Percentiles rank a stretch among this genome's conserved stretches.
These are phyloP conservation scores for Suhomyces wounanorum DNA, from an alignment of 1,139 yeast genomes.

Conservation along the genomic window DNA sequence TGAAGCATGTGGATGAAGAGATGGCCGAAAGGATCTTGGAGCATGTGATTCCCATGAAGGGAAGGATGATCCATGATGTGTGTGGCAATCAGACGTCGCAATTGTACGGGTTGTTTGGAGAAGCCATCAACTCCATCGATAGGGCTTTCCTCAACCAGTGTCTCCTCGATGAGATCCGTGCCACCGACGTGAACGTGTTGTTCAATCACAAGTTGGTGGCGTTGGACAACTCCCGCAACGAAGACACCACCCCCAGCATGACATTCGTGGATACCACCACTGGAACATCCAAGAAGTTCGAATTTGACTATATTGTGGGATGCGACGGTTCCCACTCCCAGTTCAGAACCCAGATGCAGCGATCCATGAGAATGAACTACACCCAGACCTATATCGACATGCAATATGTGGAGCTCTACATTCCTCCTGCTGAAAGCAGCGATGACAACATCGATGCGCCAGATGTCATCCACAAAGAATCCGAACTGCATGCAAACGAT, in stretches of 20 bases:
- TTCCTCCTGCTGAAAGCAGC: conserved; percentile 49
- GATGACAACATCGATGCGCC: no score
- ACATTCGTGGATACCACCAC: conserved; percentile 22
- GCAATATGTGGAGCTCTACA: conserved; percentile 77
- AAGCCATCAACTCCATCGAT: conserved; percentile 83
- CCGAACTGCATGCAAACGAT: conserved; percentile 10
- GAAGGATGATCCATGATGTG: conserved; percentile 82
- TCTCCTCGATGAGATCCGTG: conserved; percentile 63
- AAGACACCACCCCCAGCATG: conserved; percentile 26
- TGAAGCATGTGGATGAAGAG: conserved; percentile 59
- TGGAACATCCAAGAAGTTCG: conserved; percentile 21
- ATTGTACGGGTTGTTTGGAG: conserved; percentile 81
- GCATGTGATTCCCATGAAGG: conserved; percentile 79
- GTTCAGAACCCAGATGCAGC: conserved; percentile 70
- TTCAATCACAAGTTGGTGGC: conserved; percentile 62
- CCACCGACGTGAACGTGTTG: conserved; percentile 42
- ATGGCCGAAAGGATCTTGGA: conserved; percentile 59
- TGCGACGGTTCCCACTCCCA: conserved; percentile 87
- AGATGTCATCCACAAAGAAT: neutral
- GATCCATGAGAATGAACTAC: conserved; percentile 66
- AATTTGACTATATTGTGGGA: conserved; percentile 69
- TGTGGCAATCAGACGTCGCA: conserved; percentile 69
- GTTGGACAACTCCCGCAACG: conserved; percentile 23
- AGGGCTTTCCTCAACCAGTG: conserved; percentile 66
- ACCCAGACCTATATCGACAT: conserved; percentile 80